Base-by-base conservation (phyloP, 805 yeast species). In the Ogataea trehaloabstinens region DNA sequence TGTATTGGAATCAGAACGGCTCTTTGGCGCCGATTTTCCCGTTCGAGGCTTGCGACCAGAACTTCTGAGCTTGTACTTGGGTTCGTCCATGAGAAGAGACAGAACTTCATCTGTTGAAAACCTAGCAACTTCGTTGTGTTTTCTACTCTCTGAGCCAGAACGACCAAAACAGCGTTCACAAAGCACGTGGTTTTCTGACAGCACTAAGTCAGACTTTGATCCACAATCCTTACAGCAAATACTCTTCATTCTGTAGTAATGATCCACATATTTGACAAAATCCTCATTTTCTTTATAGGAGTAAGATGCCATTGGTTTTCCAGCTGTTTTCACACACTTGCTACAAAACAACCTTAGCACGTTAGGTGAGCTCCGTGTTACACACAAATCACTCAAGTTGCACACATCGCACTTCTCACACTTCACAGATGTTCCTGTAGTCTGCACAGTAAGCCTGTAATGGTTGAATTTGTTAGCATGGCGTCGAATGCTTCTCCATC, bases 351-450 rank as follows among this genome's bases (percentile, higher is more conserved):
- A 22, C 11, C 24, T 32, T 28, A 42, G 25, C 17, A 17, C 19
- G 17, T 38, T 27, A 8, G 39, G 41, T 18, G 41, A 42, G 19
- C 21, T 30, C 18, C 35, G 39, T 21, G 28, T 13, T 12, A 42
- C 40, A 12, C 31, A 29, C 18, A 42, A 35, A 19, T 35, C 35
- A 11, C 36, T 35, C 8, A 42, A 34, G 34, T 42, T 42, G 32
- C 31, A 35, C 31, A 22, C 35, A 2, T 35, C 42, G 24, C 46
- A 42, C 10, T 11, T 15, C 28, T 31, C 29, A 19, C 46, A 42
- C 19, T 31, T 13, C 19, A 42, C 27, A 15, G 19, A 19, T 19
- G 20, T 17, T 20, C 19, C 33, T 7, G 19, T 13, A 19, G 16
- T 21, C 5, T 22, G 32, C 5, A 28, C 19, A 10, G 7, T 25